phyloP scores from a whole-genome alignment of 169 alveolate species.

The Cryptosporidium parvum region DNA sequence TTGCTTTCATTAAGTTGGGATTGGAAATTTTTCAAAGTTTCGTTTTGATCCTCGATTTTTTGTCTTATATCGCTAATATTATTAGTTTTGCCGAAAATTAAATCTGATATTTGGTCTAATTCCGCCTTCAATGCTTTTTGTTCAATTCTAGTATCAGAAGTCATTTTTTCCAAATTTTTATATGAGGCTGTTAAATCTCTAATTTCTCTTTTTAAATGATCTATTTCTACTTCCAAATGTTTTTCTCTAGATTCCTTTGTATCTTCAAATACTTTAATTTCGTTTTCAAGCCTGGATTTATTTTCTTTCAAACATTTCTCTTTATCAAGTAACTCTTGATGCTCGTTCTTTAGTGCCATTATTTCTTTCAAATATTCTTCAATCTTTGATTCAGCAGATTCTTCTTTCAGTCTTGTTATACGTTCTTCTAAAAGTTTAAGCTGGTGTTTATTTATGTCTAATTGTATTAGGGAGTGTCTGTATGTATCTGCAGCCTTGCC shows the following conservation, averaged over 20 bases:
- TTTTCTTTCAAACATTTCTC: constrained; percentile 75
- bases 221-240: constrained; percentile 77
- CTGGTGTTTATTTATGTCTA: constrained; percentile 66
- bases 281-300: constrained; percentile 75
- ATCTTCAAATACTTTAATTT: constrained; percentile 78
- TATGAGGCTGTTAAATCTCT: constrained; percentile 70
- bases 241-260: constrained; percentile 79
- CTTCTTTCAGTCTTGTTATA: constrained; percentile 73
- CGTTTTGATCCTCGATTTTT: constrained; percentile 72
- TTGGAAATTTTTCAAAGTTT: constrained; percentile 78
- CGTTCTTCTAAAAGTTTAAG: constrained; percentile 79
- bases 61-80: constrained; percentile 67
- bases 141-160: constrained; percentile 76
- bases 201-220: constrained; percentile 77
- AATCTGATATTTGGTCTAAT: constrained; percentile 73
- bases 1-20: constrained; percentile 76
- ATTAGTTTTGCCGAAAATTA: constrained; percentile 63
- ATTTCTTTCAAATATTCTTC: constrained; percentile 3
- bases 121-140: constrained; percentile 60
- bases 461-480: constrained; percentile 21
- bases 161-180: constrained; percentile 71
- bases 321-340: constrained; percentile 29
- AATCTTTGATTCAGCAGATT: constrained; percentile 56
- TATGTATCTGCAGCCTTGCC: constrained; percentile 55
- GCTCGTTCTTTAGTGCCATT: not conserved